phyloP scores from a whole-genome alignment of 106 monocot species.

The Platanthera guangdongensis region DNA sequence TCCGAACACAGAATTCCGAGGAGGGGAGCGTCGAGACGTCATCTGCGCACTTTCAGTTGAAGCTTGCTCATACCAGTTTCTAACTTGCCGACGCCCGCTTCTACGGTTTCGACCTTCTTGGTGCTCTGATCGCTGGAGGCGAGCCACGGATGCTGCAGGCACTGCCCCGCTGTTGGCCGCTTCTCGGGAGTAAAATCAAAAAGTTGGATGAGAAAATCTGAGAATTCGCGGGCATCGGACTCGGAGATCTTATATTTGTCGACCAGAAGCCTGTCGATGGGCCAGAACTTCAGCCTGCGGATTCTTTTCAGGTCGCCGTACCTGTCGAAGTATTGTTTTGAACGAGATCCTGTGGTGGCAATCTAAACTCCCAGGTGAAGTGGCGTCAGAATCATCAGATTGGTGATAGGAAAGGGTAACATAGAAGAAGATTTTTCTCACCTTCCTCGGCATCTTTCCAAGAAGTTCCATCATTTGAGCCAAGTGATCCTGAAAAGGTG shows the following conservation, averaged over 20 bases:
- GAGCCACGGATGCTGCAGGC: conserved; percentile 70
- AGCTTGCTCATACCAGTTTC: conserved; percentile 22
- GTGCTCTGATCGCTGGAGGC: neutral
- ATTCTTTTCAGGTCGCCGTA: conserved; percentile 88
- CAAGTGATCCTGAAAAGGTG: conserved; percentile 76
- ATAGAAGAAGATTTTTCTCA: conserved; percentile 9
- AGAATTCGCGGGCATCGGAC: conserved; percentile 50
- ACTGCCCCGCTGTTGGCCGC: conserved; percentile 59
- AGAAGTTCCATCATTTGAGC: conserved; percentile 96
- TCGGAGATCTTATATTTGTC: conserved; percentile 71
- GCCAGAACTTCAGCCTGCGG: conserved; percentile 64
- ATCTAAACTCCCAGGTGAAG: conserved; percentile 27
- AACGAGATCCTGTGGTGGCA: conserved; percentile 59
- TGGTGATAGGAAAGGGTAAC: neutral
- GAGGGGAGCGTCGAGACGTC: neutral
- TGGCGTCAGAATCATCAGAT: neutral
- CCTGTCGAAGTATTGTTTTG: conserved; percentile 80
- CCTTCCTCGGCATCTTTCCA: conserved; percentile 86
- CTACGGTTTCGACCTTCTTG: conserved; percentile 6
- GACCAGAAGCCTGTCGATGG: conserved; percentile 47
- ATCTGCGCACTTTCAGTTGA: conserved; percentile 8
- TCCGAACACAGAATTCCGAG: neutral
- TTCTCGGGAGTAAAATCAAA: conserved; percentile 79
- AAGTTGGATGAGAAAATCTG: conserved; percentile 62
- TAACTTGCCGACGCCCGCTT: conserved; percentile 17